Evolutionary conservation across 78 protist species (phyloP).

Genomic region (Dictyostelium intermedium): DNA sequence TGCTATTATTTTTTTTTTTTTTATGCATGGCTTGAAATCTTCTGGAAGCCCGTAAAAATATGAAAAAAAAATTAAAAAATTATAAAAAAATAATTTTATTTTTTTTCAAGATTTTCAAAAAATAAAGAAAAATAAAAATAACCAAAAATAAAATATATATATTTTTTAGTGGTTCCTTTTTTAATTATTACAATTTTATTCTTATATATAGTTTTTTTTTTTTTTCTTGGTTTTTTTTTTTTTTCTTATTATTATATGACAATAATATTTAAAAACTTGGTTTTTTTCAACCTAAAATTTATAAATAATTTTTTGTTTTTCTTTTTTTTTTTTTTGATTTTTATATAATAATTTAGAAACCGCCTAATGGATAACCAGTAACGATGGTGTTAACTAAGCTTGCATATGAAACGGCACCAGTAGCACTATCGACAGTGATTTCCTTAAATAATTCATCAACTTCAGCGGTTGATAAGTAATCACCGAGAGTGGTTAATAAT

Average conservation of each 20-base stretch:
- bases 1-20: not conserved
- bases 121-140: too few relatives aligned
- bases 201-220: not conserved
- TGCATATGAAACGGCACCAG: conserved; percentile 35
- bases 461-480: conserved; percentile 49
- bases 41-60: not conserved
- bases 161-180: not conserved
- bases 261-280: not conserved
- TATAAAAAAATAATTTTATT: not conserved
- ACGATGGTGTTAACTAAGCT: conserved; percentile 23
- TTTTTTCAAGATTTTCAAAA: not conserved
- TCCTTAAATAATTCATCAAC: conserved; percentile 72
- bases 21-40: not conserved
- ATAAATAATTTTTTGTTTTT: not conserved
- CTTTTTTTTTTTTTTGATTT: not conserved
- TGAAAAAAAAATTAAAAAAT: not conserved
- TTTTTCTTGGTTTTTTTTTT: not conserved
- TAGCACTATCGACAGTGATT: conserved; percentile 5
- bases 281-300: not conserved
- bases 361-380: conserved; percentile 45
- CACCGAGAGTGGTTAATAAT: conserved; percentile 69
- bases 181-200: not conserved
- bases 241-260: not conserved
- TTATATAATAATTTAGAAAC: not conserved
- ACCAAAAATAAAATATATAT: too few relatives aligned